phyloP scores from a whole-genome alignment of 306 rosid genomes.

The Cicer judaicum region DNA sequence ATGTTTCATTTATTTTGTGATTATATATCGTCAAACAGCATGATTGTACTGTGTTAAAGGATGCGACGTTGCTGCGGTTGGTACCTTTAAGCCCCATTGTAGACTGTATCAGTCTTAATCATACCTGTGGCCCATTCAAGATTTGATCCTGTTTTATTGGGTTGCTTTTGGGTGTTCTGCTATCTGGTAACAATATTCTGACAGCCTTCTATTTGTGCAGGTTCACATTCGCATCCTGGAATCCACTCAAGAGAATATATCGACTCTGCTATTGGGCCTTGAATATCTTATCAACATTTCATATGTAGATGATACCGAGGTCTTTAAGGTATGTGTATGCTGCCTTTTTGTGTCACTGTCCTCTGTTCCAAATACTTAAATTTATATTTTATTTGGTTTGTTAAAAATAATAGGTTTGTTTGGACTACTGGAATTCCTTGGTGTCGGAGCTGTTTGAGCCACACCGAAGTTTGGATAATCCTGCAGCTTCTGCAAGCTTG shows the following conservation, averaged over 20 bases:
- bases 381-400: conserved; percentile 12
- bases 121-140: conserved; percentile 2
- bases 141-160: neutral
- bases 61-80: conserved; percentile 10
- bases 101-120: conserved; percentile 1
- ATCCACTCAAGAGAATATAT: conserved; percentile 72
- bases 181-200: conserved; percentile 6
- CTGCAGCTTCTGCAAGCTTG: conserved; percentile 52
- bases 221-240: conserved; percentile 84
- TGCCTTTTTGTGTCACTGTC: neutral
- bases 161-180: conserved; percentile 21
- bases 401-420: conserved; percentile 73
- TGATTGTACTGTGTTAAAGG: conserved; percentile 17
- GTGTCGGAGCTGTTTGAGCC: conserved; percentile 74
- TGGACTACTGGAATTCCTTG: conserved; percentile 95
- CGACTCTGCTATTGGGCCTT: conserved; percentile 82
- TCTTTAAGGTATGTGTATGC: conserved; percentile 73
- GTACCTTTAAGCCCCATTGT: conserved; percentile 2
- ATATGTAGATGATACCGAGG: conserved; percentile 94
- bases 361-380: conserved; percentile 13
- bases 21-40: conserved; percentile 16
- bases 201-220: conserved; percentile 49
- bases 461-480: conserved; percentile 50
- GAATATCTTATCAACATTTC: conserved; percentile 95
- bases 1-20: conserved; percentile 4